These are phyloP conservation scores for Colletotrichum spaethianum DNA, from an alignment of 2,329 filamentous ascomycete species.

Conservation along the genomic window DNA sequence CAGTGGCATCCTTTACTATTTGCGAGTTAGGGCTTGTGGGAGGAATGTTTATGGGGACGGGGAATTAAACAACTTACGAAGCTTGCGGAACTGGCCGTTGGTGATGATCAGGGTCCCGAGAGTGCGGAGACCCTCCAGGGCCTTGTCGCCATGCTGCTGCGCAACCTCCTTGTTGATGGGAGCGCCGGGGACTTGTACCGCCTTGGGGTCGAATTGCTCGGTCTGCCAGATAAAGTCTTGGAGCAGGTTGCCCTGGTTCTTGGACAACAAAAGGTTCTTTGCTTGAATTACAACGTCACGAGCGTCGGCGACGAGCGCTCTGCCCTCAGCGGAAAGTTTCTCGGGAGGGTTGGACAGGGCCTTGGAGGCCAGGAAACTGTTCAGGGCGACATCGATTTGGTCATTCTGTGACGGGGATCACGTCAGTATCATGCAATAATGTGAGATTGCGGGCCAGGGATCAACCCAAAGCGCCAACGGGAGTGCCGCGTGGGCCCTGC, in stretches of 20 bases:
- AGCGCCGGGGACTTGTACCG: slow-evolving; percentile 72
- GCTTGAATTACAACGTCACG: slow-evolving; percentile 86
- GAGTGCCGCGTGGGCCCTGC: background rate
- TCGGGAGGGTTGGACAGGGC: slow-evolving; percentile 78
- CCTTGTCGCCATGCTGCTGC: slow-evolving; percentile 86
- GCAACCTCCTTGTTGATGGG: slow-evolving; percentile 83
- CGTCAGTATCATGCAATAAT: slow-evolving; percentile 31
- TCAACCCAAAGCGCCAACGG: background rate
- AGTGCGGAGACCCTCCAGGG: slow-evolving; percentile 87
- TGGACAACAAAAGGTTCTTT: slow-evolving; percentile 87
- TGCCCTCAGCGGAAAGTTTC: slow-evolving; percentile 87
- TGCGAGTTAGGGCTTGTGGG: slow-evolving; percentile 38
- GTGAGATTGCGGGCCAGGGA: background rate
- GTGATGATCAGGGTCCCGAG: slow-evolving; percentile 91
- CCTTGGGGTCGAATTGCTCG: slow-evolving; percentile 77
- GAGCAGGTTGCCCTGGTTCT: slow-evolving; percentile 94
- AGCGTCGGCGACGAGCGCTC: slow-evolving; percentile 82
- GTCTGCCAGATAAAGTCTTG: slow-evolving; percentile 99
- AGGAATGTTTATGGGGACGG: fast-evolving
- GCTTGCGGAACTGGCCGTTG: slow-evolving; percentile 96
- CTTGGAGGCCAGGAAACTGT: slow-evolving; percentile 84
- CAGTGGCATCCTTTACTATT: slow-evolving; percentile 80
- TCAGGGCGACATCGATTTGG: slow-evolving; percentile 95
- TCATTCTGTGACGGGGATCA: slow-evolving; percentile 75
- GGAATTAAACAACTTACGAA: slow-evolving; percentile 73